Evolutionary conservation across 2,329 filamentous ascomycete species (phyloP).

Genomic region (Cladosporium austrohemisphaericum): DNA sequence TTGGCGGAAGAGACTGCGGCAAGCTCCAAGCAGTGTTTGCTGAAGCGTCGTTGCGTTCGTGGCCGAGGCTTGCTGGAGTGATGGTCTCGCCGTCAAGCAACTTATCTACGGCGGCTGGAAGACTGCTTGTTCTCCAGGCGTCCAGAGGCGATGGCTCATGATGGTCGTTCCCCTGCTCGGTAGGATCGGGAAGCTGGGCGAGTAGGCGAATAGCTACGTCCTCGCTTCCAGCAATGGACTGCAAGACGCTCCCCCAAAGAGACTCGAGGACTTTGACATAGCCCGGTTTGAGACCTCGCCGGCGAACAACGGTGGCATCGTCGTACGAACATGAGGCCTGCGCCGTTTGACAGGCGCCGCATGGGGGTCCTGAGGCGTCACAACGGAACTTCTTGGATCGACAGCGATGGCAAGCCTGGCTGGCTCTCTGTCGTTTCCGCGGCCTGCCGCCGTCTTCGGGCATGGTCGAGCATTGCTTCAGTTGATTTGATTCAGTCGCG

Average conservation of each 20-base stretch:
- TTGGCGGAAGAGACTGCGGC: background rate
- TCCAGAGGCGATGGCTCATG: background rate
- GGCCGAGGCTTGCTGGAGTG: background rate
- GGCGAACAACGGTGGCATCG: background rate
- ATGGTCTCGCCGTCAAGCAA: background rate
- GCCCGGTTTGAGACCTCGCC: background rate
- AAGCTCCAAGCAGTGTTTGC: background rate
- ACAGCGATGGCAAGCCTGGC: background rate
- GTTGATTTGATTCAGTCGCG: too few relatives aligned
- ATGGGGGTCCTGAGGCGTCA: background rate
- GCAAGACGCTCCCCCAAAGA: background rate
- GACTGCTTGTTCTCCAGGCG: background rate
- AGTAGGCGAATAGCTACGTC: background rate
- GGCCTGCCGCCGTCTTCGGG: background rate
- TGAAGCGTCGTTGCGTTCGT: background rate
- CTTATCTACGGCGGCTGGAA: background rate
- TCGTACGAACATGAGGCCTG: background rate
- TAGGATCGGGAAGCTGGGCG: background rate
- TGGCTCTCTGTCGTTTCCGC: background rate
- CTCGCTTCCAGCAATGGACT: background rate
- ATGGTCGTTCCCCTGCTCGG: background rate
- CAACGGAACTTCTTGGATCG: background rate
- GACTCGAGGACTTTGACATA: background rate
- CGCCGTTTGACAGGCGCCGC: background rate
- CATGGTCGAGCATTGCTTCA: background rate